These are phyloP conservation scores for Quercus aquifolioides DNA, from an alignment of 306 rosid genomes.

Conservation along the genomic window DNA sequence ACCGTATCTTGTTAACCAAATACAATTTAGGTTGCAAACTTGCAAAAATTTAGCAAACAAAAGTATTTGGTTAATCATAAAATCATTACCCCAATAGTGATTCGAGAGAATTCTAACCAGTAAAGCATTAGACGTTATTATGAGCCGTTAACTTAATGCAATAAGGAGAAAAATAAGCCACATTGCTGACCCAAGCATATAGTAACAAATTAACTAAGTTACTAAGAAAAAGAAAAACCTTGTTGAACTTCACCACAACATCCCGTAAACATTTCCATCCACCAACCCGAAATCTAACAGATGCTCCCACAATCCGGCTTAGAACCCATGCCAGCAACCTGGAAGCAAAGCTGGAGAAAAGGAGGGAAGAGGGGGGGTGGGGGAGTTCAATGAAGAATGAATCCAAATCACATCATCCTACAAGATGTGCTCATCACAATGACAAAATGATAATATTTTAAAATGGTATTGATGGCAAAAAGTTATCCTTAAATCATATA, in stretches of 20 bases:
- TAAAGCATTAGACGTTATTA: neutral
- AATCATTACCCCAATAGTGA: neutral
- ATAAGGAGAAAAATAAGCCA: neutral
- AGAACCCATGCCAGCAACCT: constrained; percentile 88
- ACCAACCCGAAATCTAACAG: constrained; percentile 82
- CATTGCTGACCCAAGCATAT: constrained; percentile 7
- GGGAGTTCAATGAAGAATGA: constrained; percentile 18
- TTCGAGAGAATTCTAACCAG: neutral
- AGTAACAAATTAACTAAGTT: constrained; percentile 12
- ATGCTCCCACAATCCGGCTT: constrained; percentile 81
- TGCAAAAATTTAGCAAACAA: neutral
- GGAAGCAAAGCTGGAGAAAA: constrained; percentile 72
- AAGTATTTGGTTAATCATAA: neutral
- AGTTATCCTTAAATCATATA: constrained; percentile 6
- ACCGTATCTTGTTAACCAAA: neutral
- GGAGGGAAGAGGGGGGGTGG: neutral
- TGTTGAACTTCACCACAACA: constrained; percentile 80
- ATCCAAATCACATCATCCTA: constrained; percentile 11
- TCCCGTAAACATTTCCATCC: constrained; percentile 96
- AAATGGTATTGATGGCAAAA: neutral
- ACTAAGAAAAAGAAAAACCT: constrained; percentile 52
- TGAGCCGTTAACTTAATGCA: constrained; percentile 13
- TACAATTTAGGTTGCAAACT: neutral
- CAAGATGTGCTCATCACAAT: neutral
- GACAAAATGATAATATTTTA: constrained; percentile 8